Evolutionary conservation across 164 flowering plant genomes (phyloP).

Genomic region (Pachysandra terminalis): DNA sequence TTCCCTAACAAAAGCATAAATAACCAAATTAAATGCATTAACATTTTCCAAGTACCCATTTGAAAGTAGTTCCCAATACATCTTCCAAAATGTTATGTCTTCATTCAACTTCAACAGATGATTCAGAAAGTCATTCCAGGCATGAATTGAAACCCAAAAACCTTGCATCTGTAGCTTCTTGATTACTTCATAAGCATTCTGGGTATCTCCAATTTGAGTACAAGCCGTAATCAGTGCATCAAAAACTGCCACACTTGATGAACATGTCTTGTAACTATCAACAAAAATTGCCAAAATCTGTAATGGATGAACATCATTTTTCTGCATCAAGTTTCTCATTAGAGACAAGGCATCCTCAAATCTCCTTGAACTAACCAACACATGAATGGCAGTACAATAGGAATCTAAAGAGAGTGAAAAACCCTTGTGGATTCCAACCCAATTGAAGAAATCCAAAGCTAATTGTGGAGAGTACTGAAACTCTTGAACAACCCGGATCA

Average conservation of each 20-base stretch:
- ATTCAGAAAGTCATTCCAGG: conserved; percentile 44
- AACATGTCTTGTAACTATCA: conserved; percentile 16
- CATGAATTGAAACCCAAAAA: conserved; percentile 32
- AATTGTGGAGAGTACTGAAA: conserved; percentile 38
- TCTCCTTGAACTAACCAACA: conserved; percentile 27
- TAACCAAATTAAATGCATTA: conserved; percentile 38
- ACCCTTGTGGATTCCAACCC: conserved; percentile 18
- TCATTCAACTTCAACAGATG: conserved; percentile 38
- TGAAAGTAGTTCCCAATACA: conserved; percentile 33
- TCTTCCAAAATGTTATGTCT: conserved; percentile 30
- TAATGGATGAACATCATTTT: conserved; percentile 21
- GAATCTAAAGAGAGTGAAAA: conserved; percentile 25
- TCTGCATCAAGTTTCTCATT: conserved; percentile 24
- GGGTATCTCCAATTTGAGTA: conserved; percentile 30
- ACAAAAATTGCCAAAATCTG: conserved; percentile 33
- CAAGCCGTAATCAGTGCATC: conserved; percentile 48
- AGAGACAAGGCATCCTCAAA: conserved; percentile 29
- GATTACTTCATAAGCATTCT: conserved; percentile 40
- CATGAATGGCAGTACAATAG: conserved; percentile 29
- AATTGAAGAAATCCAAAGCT: conserved; percentile 38
- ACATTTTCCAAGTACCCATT: conserved; percentile 38
- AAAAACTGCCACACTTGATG: conserved; percentile 26
- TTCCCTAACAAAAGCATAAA: conserved; percentile 41
- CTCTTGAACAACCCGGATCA: conserved; percentile 40
- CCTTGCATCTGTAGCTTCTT: conserved; percentile 25